phyloP scores from a whole-genome alignment of 2,329 filamentous ascomycete genomes.

The Fusarium dlaminii region DNA sequence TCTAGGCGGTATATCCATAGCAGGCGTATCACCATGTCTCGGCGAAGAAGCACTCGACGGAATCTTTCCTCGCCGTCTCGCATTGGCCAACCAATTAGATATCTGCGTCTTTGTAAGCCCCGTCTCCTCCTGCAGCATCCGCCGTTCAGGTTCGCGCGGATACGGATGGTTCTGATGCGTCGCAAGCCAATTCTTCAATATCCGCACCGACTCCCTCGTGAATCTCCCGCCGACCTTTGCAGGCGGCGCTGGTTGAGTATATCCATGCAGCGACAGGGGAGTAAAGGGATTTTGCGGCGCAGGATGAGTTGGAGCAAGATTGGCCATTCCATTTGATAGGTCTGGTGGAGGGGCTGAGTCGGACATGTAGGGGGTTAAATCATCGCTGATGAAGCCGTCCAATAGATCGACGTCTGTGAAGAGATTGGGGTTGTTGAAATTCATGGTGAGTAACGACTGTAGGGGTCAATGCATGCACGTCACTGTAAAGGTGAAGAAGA shows the following conservation, averaged over 20 bases:
- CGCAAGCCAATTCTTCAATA: constrained; percentile 82
- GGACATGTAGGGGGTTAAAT: constrained; percentile 17
- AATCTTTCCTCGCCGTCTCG: constrained; percentile 79
- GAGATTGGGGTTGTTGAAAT: constrained; percentile 1
- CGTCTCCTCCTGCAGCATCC: constrained; percentile 75
- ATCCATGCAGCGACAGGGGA: neutral
- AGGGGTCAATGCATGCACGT: constrained; percentile 12
- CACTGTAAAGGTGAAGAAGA: constrained; percentile 19
- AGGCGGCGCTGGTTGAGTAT: neutral
- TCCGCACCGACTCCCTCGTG: constrained; percentile 76
- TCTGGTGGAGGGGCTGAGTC: constrained; percentile 6
- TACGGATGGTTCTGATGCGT: constrained; percentile 82
- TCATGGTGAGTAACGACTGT: neutral
- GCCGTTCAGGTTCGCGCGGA: constrained; percentile 83
- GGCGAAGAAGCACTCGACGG: constrained; percentile 26
- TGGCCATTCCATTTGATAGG: neutral
- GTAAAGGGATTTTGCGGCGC: neutral
- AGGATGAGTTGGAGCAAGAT: neutral
- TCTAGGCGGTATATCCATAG: constrained; percentile 67
- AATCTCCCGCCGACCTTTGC: constrained; percentile 50
- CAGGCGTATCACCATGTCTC: constrained; percentile 4
- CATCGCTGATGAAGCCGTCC: constrained; percentile 29
- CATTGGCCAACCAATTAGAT: constrained; percentile 89
- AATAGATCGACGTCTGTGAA: constrained; percentile 30
- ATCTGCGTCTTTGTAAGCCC: constrained; percentile 83